Conservation (phyloP, 345 rosid species). For the Nephelium lappaceum region DNA sequence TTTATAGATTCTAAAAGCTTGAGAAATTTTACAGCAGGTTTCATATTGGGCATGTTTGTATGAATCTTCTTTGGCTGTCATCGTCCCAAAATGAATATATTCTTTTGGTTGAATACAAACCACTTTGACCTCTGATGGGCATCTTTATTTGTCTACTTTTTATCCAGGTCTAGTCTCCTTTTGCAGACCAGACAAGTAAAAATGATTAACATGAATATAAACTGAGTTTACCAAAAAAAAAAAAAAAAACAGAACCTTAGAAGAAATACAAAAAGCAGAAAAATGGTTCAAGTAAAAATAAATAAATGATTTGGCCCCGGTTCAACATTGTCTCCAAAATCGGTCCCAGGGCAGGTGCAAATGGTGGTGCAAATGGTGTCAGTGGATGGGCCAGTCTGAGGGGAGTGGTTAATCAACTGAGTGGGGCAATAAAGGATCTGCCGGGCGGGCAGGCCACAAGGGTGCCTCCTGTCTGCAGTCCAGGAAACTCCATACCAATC, state of each 20-base stretch:
- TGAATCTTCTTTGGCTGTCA: not conserved
- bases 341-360: constrained; percentile 12
- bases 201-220: not conserved
- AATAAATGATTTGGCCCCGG: not conserved
- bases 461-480: constrained; percentile 41
- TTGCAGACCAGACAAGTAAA: not conserved
- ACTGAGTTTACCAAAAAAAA: too few species aligned
- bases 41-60: not conserved
- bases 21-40: not conserved
- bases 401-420: constrained; percentile 8
- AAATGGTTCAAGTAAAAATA: too few species aligned
- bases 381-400: constrained; percentile 21
- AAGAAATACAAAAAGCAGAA: too few species aligned
- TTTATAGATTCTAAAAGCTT: not conserved
- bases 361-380: not conserved
- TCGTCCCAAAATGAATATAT: not conserved
- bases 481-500: constrained; percentile 21
- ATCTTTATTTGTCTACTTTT: constrained; percentile 8
- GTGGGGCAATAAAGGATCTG: constrained; percentile 24
- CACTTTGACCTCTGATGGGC: not conserved
- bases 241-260: too few species aligned
- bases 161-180: not conserved
- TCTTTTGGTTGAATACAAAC: too few species aligned
- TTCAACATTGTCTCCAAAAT: constrained; percentile 7
- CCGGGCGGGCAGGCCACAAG: constrained; percentile 35